These are phyloP conservation scores for Melastoma candidum DNA, from an alignment of 441 rosid species.

Conservation along the genomic window DNA sequence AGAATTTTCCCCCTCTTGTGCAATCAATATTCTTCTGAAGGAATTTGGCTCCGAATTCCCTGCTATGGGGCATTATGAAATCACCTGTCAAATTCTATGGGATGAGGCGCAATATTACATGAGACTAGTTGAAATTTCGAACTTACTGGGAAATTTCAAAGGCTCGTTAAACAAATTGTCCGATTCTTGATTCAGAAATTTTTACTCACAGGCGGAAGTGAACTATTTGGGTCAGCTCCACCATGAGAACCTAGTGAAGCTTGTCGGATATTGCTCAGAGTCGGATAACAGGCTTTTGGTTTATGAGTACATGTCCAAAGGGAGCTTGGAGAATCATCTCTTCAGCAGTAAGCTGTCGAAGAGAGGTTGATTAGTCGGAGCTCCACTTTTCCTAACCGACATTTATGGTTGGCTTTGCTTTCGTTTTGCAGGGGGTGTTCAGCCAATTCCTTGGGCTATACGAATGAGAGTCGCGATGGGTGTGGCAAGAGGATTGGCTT, in stretches of 20 bases:
- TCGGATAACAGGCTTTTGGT: conserved; percentile 13
- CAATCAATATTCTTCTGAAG: background rate
- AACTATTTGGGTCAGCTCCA: conserved; percentile 19
- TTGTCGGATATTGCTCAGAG: conserved; percentile 13
- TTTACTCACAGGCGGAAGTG: conserved; percentile 10
- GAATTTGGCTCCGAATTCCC: too few relatives aligned
- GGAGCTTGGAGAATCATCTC: conserved; percentile 15
- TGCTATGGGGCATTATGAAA: too few relatives aligned
- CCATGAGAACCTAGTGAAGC: conserved; percentile 16
- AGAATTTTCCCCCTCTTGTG: background rate
- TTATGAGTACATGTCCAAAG: conserved; percentile 15
- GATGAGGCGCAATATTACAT: too few relatives aligned
- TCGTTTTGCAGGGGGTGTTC: conserved; percentile 13
- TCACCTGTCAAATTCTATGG: too few relatives aligned
- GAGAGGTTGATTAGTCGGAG: background rate
- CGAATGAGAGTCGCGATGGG: conserved; percentile 8
- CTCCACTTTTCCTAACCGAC: background rate
- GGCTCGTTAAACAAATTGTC: too few relatives aligned
- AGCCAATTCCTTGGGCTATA: conserved; percentile 13
- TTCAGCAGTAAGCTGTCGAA: conserved; percentile 13
- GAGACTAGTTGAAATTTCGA: too few relatives aligned
- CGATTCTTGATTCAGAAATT: too few relatives aligned
- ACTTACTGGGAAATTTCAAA: too few relatives aligned
- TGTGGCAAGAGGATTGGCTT: conserved; percentile 12
- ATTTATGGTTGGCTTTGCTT: background rate